Evolutionary conservation across 2,329 filamentous ascomycete genomes (phyloP).

Genomic region (Alternaria atra): DNA sequence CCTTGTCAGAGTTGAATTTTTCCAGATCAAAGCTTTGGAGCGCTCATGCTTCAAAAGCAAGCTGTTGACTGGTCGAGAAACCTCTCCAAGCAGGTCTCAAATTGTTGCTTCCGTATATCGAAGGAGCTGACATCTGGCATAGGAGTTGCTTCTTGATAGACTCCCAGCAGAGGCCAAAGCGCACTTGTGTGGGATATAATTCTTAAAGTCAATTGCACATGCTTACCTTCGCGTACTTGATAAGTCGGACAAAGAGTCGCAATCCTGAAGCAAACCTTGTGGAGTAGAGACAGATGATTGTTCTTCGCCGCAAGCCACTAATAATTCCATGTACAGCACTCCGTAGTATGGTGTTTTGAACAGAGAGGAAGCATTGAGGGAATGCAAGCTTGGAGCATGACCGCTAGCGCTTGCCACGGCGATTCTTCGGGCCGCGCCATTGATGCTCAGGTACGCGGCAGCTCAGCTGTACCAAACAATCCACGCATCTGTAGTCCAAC

Average conservation of each 20-base stretch:
- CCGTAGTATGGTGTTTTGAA: neutral
- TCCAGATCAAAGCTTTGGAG: too few relatives aligned
- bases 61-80: too few relatives aligned
- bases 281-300: neutral
- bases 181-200: too few relatives aligned
- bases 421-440: slow-evolving; percentile 14
- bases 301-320: neutral
- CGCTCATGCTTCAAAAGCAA: too few relatives aligned
- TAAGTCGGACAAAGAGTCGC: neutral
- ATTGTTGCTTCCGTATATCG: too few relatives aligned
- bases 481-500: neutral
- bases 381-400: neutral
- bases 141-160: too few relatives aligned
- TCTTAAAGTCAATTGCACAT: neutral
- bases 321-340: neutral
- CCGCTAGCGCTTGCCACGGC: slow-evolving; percentile 12
- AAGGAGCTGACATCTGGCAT: too few relatives aligned
- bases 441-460: slow-evolving; percentile 17
- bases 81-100: too few relatives aligned
- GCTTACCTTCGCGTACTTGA: neutral
- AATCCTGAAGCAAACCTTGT: neutral
- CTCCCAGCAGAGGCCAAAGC: too few relatives aligned
- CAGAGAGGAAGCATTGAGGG: neutral
- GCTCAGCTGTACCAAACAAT: slow-evolving; percentile 8
- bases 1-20: too few relatives aligned